Evolutionary conservation across 108 stramenopile species (phyloP).

Genomic region (Nitzschia putrida): DNA sequence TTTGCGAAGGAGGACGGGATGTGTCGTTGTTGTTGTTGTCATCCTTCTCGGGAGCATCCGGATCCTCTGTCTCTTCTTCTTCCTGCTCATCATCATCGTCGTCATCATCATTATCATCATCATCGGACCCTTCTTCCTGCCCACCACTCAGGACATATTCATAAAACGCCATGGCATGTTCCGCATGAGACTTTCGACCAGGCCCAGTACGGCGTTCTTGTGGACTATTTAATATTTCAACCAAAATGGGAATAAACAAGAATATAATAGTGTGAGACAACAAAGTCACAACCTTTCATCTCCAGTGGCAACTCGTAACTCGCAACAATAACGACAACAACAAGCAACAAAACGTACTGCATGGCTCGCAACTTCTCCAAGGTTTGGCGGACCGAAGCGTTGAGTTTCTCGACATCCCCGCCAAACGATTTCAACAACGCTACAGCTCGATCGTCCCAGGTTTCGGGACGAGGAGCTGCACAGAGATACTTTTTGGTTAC

Average conservation of each 20-base stretch:
- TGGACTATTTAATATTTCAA: slow-evolving; percentile 12
- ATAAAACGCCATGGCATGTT: slow-evolving; percentile 66
- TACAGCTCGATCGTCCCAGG: slow-evolving; percentile 49
- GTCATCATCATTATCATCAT: slow-evolving; percentile 23
- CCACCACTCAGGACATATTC: slow-evolving; percentile 42
- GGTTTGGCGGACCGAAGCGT: slow-evolving; percentile 33
- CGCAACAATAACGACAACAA: background rate
- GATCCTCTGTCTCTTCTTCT: background rate
- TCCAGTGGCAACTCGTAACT: no score
- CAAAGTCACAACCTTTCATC: no score
- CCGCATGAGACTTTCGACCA: slow-evolving; percentile 55
- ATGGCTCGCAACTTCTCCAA: slow-evolving; percentile 25
- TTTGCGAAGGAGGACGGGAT: background rate
- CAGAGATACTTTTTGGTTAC: slow-evolving; percentile 51
- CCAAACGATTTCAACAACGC: slow-evolving; percentile 44
- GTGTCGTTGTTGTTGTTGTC: slow-evolving; percentile 13
- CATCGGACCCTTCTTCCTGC: slow-evolving; percentile 19
- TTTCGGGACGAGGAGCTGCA: slow-evolving; percentile 51
- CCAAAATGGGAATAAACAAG: background rate
- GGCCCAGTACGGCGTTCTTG: slow-evolving; percentile 46
- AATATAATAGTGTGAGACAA: background rate
- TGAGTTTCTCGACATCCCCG: slow-evolving; percentile 20
- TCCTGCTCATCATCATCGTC: slow-evolving; percentile 28
- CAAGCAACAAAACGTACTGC: slow-evolving; percentile 41
- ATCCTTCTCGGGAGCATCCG: slow-evolving; percentile 18